Evolutionary conservation across 2,329 filamentous ascomycete species (phyloP).

Genomic region (Claviceps sp.): DNA sequence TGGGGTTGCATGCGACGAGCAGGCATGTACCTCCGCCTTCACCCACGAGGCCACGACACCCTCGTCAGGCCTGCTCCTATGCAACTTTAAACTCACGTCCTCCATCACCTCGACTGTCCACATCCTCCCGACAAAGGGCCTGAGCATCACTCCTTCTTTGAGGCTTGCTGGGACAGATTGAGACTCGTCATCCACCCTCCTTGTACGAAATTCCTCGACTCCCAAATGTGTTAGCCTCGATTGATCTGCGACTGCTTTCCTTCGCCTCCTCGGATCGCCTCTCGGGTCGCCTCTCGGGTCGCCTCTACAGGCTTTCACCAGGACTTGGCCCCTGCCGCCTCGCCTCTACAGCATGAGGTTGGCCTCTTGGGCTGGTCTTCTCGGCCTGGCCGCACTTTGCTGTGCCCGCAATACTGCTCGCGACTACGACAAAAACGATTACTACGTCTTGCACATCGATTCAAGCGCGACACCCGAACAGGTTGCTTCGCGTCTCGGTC

Average conservation of each 20-base stretch:
- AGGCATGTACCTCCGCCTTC: too few relatives aligned
- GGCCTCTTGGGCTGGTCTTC: constrained; percentile 37
- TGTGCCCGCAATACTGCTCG: constrained; percentile 41
- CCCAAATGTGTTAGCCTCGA: constrained; percentile 2
- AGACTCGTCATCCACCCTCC: not conserved
- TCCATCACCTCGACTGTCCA: not conserved
- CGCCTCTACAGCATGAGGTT: constrained; percentile 31
- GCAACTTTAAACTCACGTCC: not conserved
- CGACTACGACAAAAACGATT: constrained; percentile 72
- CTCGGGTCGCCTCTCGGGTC: not conserved
- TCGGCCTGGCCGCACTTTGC: constrained; percentile 36
- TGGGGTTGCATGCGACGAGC: too few relatives aligned
- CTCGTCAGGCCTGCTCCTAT: too few relatives aligned
- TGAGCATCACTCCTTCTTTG: not conserved
- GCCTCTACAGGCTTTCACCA: not conserved
- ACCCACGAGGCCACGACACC: too few relatives aligned
- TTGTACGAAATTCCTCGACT: not conserved
- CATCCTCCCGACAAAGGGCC: not conserved
- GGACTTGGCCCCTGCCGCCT: not conserved
- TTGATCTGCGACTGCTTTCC: not conserved
- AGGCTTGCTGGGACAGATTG: not conserved
- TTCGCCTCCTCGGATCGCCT: not conserved
- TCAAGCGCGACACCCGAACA: constrained; percentile 49
- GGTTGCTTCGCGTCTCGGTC: constrained; percentile 58
- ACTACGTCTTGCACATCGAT: constrained; percentile 81